phyloP scores from a whole-genome alignment of 2,329 filamentous ascomycete genomes.

The Thielaviopsis ethacetica region DNA sequence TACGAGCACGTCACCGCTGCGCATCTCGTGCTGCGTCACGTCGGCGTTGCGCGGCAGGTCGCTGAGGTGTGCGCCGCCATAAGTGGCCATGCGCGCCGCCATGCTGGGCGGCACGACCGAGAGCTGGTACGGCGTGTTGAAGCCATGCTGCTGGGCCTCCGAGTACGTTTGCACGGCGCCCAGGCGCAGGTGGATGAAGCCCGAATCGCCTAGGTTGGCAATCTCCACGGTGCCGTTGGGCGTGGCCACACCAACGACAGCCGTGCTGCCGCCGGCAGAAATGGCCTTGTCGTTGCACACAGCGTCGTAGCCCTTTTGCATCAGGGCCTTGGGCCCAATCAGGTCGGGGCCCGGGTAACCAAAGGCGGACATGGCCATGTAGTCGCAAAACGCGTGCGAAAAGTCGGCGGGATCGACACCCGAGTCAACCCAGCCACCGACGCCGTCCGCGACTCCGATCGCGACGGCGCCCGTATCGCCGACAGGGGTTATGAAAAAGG shows the following conservation, averaged over 20 bases:
- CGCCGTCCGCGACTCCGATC: constrained; percentile 83
- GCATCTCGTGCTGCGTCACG: constrained; percentile 57
- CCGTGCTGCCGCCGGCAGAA: constrained; percentile 75
- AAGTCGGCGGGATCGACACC: constrained; percentile 92
- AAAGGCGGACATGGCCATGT: constrained; percentile 68
- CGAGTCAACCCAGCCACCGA: constrained; percentile 86
- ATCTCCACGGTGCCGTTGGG: constrained; percentile 64
- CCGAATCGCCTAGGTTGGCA: constrained; percentile 90
- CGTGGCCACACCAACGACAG: constrained; percentile 66
- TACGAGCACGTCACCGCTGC: constrained; percentile 84
- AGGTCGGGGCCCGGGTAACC: constrained; percentile 43
- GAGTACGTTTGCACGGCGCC: constrained; percentile 76
- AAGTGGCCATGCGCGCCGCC: constrained; percentile 62
- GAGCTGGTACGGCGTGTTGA: constrained; percentile 94
- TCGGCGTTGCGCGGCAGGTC: constrained; percentile 76
- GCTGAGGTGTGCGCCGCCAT: constrained; percentile 65
- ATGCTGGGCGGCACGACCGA: constrained; percentile 72
- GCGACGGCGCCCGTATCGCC: constrained; percentile 56
- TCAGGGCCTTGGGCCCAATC: constrained; percentile 17
- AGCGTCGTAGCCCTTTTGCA: constrained; percentile 72
- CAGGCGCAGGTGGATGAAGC: constrained; percentile 71
- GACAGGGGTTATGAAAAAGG: constrained; percentile 81
- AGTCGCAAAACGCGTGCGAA: constrained; percentile 80
- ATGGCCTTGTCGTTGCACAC: constrained; percentile 61
- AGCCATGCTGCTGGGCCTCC: constrained; percentile 80